These are phyloP conservation scores for Sporisorium exsertum DNA, from an alignment of 1,284 basidiomycete genomes.

Conservation along the genomic window DNA sequence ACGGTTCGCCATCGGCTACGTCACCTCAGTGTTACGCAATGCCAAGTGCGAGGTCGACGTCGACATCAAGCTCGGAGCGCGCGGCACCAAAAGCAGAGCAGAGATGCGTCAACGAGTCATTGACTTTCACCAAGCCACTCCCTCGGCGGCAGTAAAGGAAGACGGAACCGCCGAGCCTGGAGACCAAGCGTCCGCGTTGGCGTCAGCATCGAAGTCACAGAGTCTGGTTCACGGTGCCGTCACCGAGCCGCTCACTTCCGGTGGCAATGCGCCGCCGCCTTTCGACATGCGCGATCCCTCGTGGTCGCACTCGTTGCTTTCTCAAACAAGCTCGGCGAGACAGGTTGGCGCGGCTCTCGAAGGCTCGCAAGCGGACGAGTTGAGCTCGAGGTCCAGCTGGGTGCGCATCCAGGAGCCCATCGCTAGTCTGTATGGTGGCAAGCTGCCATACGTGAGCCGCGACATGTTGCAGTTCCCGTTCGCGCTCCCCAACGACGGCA, in stretches of 20 bases:
- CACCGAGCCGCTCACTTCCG: conserved; percentile 42
- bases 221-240: conserved; percentile 49
- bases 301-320: conserved; percentile 36
- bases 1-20: conserved; percentile 85
- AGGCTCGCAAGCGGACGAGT: background rate
- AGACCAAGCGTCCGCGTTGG: background rate
- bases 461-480: conserved; percentile 67
- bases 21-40: conserved; percentile 72
- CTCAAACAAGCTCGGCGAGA: background rate
- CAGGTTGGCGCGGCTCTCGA: conserved; percentile 10
- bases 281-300: conserved; percentile 54
- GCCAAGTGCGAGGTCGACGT: conserved; percentile 58
- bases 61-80: conserved; percentile 58
- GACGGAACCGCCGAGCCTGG: background rate
- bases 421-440: conserved; percentile 64
- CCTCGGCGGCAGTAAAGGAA: background rate
- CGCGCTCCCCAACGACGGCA: conserved; percentile 58
- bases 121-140: conserved; percentile 17
- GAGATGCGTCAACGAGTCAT: conserved; percentile 59
- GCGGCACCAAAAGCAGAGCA: conserved; percentile 48
- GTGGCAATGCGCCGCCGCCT: conserved; percentile 13
- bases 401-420: conserved; percentile 45
- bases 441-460: conserved; percentile 64
- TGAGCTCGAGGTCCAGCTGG: conserved; percentile 34
- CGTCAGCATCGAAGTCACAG: background rate